phyloP scores from a whole-genome alignment of 331 rosid species.

The Prunus yedoensis region DNA sequence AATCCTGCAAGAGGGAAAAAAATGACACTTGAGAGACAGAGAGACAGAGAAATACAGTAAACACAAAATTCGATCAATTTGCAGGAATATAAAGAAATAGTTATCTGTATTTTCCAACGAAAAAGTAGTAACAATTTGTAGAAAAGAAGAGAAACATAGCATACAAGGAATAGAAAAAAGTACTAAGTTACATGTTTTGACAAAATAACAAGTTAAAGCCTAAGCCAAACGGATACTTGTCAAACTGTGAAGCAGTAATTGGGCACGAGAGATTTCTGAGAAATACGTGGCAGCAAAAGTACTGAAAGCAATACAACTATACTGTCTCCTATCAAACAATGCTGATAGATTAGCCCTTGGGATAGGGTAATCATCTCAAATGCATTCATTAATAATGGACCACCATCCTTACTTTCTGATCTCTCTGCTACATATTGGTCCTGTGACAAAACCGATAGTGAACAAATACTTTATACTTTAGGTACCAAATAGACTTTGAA shows the following conservation, averaged over 20 bases:
- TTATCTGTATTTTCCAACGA: too few relatives aligned
- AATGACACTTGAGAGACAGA: slow-evolving; percentile 9
- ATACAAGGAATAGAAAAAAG: too few relatives aligned
- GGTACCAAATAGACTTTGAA: not conserved
- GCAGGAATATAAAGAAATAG: too few relatives aligned
- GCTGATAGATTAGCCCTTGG: slow-evolving; percentile 90
- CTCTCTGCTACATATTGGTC: slow-evolving; percentile 61
- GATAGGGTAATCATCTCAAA: slow-evolving; percentile 95
- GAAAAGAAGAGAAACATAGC: too few relatives aligned
- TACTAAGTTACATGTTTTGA: too few relatives aligned
- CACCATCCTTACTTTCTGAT: slow-evolving; percentile 48
- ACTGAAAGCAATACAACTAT: slow-evolving; percentile 8
- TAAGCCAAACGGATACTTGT: not conserved
- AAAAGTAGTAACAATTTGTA: too few relatives aligned
- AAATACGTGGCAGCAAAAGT: not conserved
- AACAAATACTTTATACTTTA: not conserved
- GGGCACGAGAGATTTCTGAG: not conserved
- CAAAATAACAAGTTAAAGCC: too few relatives aligned
- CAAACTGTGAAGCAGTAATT: slow-evolving; percentile 19
- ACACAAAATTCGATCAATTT: too few relatives aligned
- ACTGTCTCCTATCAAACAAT: slow-evolving; percentile 83
- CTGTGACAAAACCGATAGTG: slow-evolving; percentile 46
- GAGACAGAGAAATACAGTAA: not conserved
- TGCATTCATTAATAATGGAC: slow-evolving; percentile 95
- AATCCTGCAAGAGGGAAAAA: slow-evolving; percentile 55